phyloP scores from a whole-genome alignment of 139 green algal genomes.

The Zygnema circumcarinatum region DNA sequence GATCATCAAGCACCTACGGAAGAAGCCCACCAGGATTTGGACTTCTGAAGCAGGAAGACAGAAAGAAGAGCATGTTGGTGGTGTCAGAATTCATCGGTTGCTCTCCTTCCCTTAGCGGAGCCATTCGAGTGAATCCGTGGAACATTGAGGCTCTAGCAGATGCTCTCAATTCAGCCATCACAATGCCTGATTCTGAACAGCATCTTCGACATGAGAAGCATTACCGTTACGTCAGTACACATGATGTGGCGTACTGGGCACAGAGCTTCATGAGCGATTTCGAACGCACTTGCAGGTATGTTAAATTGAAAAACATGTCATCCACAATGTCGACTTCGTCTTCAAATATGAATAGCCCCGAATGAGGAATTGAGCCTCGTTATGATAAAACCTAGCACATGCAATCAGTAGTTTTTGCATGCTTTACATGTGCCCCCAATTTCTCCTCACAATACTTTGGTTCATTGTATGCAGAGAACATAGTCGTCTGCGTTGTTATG shows the following conservation, averaged over 20 bases:
- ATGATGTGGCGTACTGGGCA: constrained; percentile 95
- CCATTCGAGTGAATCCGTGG: constrained; percentile 98
- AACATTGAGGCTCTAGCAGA: constrained; percentile 85
- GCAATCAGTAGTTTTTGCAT: no score
- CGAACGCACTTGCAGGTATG: constrained; percentile 62
- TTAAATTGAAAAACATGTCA: no score
- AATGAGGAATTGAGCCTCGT: no score
- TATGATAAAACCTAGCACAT: no score
- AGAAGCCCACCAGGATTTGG: neutral
- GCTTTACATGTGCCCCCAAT: no score
- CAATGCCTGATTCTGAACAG: constrained; percentile 73
- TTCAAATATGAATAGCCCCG: no score
- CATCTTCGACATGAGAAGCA: constrained; percentile 94
- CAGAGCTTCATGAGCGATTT: constrained; percentile 74
- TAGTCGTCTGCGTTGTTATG: constrained; percentile 90
- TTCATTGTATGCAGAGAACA: constrained; percentile 71
- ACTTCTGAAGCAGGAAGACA: neutral
- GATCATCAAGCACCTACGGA: neutral
- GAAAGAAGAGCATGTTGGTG: constrained; percentile 55
- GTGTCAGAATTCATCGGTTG: constrained; percentile 98
- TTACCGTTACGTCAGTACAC: constrained; percentile 91
- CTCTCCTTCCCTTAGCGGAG: constrained; percentile 88
- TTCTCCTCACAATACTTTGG: no score
- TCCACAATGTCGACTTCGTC: no score
- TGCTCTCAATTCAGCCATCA: constrained; percentile 85